Percentiles rank a stretch among this genome's conserved stretches.
phyloP scores from a whole-genome alignment of 495 filamentous ascomycete species.

The Arthonia radiata region DNA sequence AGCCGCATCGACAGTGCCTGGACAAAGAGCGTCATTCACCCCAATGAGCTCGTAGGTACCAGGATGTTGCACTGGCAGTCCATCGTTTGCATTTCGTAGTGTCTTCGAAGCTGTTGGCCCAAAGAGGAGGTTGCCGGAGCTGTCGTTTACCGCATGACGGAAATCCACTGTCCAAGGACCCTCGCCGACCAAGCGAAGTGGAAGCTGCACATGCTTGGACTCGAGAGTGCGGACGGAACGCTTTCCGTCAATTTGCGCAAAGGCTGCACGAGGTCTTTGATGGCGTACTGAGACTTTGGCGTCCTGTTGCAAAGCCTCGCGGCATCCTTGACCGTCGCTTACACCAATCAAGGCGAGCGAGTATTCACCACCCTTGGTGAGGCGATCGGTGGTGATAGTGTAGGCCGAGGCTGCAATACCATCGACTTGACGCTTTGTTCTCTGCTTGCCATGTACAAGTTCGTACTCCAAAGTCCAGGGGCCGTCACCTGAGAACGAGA shows the following conservation, averaged over 20 bases:
- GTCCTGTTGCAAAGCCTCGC: slow-evolving; percentile 55
- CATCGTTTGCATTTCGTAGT: slow-evolving; percentile 40
- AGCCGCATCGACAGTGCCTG: slow-evolving; percentile 46
- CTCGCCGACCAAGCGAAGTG: slow-evolving; percentile 59
- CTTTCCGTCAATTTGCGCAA: slow-evolving; percentile 60
- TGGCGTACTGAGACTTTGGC: slow-evolving; percentile 62
- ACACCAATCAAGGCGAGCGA: slow-evolving; percentile 57
- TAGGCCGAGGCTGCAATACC: slow-evolving; percentile 32
- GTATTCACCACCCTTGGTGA: slow-evolving; percentile 69
- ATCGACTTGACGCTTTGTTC: slow-evolving; percentile 37
- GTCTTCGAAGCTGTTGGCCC: slow-evolving; percentile 24
- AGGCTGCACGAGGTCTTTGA: slow-evolving; percentile 61
- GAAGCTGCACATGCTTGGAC: slow-evolving; percentile 42
- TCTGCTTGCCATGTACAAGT: slow-evolving; percentile 69
- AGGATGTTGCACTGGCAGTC: slow-evolving; percentile 32
- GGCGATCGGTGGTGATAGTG: slow-evolving; percentile 44
- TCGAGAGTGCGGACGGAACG: slow-evolving; percentile 50
- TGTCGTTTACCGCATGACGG: slow-evolving; percentile 16
- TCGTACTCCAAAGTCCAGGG: slow-evolving; percentile 89
- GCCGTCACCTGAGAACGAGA: slow-evolving; percentile 51
- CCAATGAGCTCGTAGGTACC: slow-evolving; percentile 59
- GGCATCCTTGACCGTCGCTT: slow-evolving; percentile 67
- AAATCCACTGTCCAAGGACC: slow-evolving; percentile 62
- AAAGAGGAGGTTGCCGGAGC: no score
- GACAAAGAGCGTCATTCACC: slow-evolving; percentile 53